A percentile compares a stretch with the other conserved stretches of the same genome.
phyloP scores from a whole-genome alignment of 805 yeast species.

The Saccharomycopsis microspora region DNA sequence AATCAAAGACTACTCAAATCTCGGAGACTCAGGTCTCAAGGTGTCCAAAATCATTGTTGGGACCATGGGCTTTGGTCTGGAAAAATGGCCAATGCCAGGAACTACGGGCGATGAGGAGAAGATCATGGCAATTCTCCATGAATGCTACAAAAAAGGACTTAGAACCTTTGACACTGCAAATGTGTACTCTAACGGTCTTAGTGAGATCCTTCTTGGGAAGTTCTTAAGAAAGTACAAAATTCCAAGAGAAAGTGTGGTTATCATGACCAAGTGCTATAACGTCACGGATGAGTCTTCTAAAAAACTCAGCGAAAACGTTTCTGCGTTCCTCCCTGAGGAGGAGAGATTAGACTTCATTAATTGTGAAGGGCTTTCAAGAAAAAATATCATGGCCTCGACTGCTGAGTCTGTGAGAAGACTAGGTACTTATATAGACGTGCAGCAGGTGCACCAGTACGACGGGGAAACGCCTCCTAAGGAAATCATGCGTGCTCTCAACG shows the following conservation, averaged over 20 bases:
- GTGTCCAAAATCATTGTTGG: conserved; percentile 30
- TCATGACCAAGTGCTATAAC: conserved; percentile 30
- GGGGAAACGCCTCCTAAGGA: conserved; percentile 36
- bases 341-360: conserved; percentile 18
- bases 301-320: no score
- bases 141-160: conserved; percentile 33
- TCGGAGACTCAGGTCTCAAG: conserved; percentile 27
- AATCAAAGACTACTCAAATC: neutral
- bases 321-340: neutral
- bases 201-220: conserved; percentile 40
- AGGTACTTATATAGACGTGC: conserved; percentile 42
- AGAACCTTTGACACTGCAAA: conserved; percentile 43
- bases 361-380: conserved; percentile 30
- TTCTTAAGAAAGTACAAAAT: conserved; percentile 40
- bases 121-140: conserved; percentile 31
- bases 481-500: conserved; percentile 45
- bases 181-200: conserved; percentile 33
- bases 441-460: conserved; percentile 51
- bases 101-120: conserved; percentile 30
- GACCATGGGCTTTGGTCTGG: conserved; percentile 24
- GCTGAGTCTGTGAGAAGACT: conserved; percentile 31
- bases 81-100: conserved; percentile 33
- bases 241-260: conserved; percentile 24
- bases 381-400: conserved; percentile 35
- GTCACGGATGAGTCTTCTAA: neutral